Evolutionary conservation across 2,329 filamentous ascomycete species (phyloP).

Genomic region (Botrytis porri): DNA sequence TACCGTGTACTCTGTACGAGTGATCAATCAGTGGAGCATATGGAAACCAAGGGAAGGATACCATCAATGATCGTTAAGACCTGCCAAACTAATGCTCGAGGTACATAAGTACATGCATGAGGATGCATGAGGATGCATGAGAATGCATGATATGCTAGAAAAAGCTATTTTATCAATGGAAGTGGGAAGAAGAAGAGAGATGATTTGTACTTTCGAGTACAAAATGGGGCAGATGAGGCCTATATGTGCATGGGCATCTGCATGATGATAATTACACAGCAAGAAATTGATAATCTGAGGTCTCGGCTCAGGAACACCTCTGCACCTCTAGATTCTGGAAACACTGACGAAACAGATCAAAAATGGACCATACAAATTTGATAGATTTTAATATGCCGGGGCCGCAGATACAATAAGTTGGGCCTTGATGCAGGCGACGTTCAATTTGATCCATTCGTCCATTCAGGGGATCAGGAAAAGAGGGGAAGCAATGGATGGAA

Average conservation of each 20-base stretch:
- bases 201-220: constrained; percentile 1
- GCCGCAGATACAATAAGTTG: not conserved
- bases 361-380: not conserved
- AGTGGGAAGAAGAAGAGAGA: constrained; percentile 17
- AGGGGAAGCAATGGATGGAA: not conserved
- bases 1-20: not conserved
- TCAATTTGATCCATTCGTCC: constrained; percentile 13
- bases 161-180: constrained; percentile 6
- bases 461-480: constrained; percentile 5
- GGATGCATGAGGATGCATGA: not conserved
- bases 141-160: constrained; percentile 11
- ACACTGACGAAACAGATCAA: constrained; percentile 1
- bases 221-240: not conserved
- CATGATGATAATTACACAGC: constrained; percentile 12
- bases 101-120: not conserved
- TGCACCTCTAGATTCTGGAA: constrained; percentile 1
- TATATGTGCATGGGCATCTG: constrained; percentile 13
- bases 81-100: constrained; percentile 8
- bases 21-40: constrained; percentile 15
- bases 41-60: not conserved
- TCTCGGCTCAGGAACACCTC: constrained; percentile 17
- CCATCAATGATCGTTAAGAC: constrained; percentile 4
- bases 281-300: constrained; percentile 4
- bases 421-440: constrained; percentile 9
- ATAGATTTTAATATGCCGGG: constrained; percentile 7